Conservation (phyloP, 805 yeast species). For the Candida loeiensis region DNA sequence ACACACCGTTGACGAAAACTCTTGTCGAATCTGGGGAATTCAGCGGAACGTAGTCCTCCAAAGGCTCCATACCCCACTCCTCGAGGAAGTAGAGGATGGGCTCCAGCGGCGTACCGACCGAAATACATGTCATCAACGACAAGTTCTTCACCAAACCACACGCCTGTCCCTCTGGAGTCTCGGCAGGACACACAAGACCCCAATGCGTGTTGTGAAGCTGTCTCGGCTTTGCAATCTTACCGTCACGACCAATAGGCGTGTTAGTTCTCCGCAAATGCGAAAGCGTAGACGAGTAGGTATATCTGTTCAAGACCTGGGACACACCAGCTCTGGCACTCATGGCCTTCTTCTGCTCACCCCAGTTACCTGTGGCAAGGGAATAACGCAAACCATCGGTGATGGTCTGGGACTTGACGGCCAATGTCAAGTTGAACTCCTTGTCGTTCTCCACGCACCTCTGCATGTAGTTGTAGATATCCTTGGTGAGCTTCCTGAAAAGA, state of each 20-base stretch:
- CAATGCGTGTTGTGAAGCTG: constrained; percentile 99
- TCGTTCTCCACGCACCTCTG: constrained; percentile 98
- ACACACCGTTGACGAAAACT: constrained; percentile 96
- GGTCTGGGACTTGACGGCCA: constrained; percentile 95
- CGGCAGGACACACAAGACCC: constrained; percentile 99
- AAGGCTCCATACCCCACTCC: constrained; percentile 99
- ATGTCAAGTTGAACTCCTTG: constrained; percentile 91
- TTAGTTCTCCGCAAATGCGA: constrained; percentile 98
- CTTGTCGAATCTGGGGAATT: constrained; percentile 88
- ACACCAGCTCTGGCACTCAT: constrained; percentile 99
- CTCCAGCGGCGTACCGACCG: constrained; percentile 96
- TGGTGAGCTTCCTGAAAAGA: constrained; percentile 89
- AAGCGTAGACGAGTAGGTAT: constrained; percentile 96
- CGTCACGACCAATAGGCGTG: constrained; percentile 99
- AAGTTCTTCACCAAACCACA: constrained; percentile 98
- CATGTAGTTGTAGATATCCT: constrained; percentile 96
- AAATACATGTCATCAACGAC: constrained; percentile 94
- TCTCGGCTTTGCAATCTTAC: constrained; percentile 97
- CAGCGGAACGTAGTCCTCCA: constrained; percentile 92
- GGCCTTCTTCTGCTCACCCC: constrained; percentile 99
- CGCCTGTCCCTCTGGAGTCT: constrained; percentile 99
- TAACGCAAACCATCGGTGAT: constrained; percentile 96
- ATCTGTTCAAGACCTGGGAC: constrained; percentile 95
- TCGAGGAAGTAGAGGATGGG: constrained; percentile 90
- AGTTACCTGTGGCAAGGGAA: constrained; percentile 98